These are phyloP conservation scores for Fusarium camptoceras DNA, from an alignment of 2,329 filamentous ascomycete species.

Conservation along the genomic window DNA sequence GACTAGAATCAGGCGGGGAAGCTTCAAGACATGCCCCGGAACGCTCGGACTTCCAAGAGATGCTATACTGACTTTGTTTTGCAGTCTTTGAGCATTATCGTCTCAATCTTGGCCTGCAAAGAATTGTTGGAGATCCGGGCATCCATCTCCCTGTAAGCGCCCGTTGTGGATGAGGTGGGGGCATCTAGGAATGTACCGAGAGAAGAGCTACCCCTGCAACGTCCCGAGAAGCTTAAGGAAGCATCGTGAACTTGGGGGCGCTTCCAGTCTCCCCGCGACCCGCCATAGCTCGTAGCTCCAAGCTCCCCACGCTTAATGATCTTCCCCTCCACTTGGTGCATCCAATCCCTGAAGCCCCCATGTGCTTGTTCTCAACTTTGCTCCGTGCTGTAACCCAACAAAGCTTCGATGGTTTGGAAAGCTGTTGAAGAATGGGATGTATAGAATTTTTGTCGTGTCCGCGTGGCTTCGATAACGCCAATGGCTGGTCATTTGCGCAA, in stretches of 20 bases:
- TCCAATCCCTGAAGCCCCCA: constrained; percentile 23
- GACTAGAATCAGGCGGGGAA: constrained; percentile 25
- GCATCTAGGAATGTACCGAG: constrained; percentile 35
- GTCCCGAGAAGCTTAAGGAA: constrained; percentile 27
- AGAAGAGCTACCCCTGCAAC: constrained; percentile 44
- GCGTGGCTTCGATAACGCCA: background rate
- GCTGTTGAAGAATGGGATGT: constrained; percentile 1
- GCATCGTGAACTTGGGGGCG: constrained; percentile 1
- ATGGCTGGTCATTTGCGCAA: constrained; percentile 1
- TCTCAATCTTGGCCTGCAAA: constrained; percentile 6
- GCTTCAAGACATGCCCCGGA: constrained; percentile 25
- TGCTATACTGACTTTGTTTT: background rate
- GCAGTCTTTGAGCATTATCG: background rate
- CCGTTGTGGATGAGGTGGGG: constrained; percentile 30
- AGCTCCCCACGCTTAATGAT: constrained; percentile 42
- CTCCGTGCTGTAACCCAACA: background rate
- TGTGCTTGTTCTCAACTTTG: constrained; percentile 21
- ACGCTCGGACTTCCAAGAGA: constrained; percentile 20
- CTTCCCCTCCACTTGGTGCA: constrained; percentile 30
- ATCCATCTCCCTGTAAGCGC: constrained; percentile 20
- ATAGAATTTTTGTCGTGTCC: background rate
- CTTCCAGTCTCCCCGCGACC: constrained; percentile 33
- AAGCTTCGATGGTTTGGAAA: background rate
- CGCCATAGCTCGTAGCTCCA: constrained; percentile 40
- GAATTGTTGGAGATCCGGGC: constrained; percentile 1